Conservation (phyloP, 345 rosid genomes). For the Gossypium anomalum region DNA sequence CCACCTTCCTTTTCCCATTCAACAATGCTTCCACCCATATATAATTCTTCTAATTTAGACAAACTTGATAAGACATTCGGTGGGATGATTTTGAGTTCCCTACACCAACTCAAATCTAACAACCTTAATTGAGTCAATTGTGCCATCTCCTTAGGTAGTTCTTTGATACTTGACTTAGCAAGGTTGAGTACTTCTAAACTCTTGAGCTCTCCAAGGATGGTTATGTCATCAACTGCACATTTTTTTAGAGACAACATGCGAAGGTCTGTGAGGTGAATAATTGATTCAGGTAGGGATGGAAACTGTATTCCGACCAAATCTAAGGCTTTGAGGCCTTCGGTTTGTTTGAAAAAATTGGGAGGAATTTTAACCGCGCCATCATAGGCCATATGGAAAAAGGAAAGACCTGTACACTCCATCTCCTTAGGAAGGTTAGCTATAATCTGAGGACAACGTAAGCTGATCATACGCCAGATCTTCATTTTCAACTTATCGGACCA, state of each 20-base stretch:
- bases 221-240: too few species aligned
- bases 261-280: not conserved
- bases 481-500: not conserved
- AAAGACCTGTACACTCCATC: slow-evolving; percentile 1
- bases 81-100: slow-evolving; percentile 15
- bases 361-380: not conserved
- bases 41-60: too few species aligned
- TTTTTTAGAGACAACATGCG: too few species aligned
- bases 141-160: slow-evolving; percentile 19
- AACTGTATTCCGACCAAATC: not conserved
- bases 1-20: slow-evolving; percentile 20
- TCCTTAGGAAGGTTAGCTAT: slow-evolving; percentile 10
- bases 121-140: not conserved
- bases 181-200: slow-evolving; percentile 19
- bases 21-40: too few species aligned
- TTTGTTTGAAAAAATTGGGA: slow-evolving; percentile 9
- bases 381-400: too few species aligned
- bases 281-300: not conserved
- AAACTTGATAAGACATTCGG: slow-evolving; percentile 13
- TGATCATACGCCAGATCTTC: not conserved
- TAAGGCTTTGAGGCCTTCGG: slow-evolving; percentile 15
- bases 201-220: too few species aligned
- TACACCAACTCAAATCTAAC: slow-evolving; percentile 2
- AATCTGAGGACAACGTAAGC: not conserved
- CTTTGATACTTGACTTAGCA: not conserved